A percentile compares a stretch with the other conserved stretches of the same genome.
phyloP scores from a whole-genome alignment of 2,329 filamentous ascomycete genomes.

The Cyphellophora attinorum region DNA sequence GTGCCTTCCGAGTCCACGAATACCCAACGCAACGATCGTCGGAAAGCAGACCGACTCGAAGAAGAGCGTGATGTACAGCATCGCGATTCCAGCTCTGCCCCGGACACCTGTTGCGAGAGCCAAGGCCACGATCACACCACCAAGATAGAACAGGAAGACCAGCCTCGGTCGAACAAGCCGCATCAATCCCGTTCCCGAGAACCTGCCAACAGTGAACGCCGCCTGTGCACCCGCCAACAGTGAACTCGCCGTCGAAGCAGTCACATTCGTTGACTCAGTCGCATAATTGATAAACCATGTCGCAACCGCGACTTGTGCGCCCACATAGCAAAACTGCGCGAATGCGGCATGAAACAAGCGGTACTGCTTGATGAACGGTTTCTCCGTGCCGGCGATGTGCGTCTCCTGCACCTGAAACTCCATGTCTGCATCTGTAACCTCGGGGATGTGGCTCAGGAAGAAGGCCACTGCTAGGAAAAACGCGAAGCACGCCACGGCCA shows the following conservation, averaged over 20 bases:
- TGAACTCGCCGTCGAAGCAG: slow-evolving; percentile 49
- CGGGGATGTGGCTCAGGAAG: slow-evolving; percentile 57
- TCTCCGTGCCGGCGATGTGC: slow-evolving; percentile 46
- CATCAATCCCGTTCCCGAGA: slow-evolving; percentile 58
- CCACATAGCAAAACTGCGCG: slow-evolving; percentile 72
- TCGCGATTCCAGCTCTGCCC: slow-evolving; percentile 35
- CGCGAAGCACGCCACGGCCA: slow-evolving; percentile 65
- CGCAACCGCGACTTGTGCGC: slow-evolving; percentile 54
- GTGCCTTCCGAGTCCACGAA: slow-evolving; percentile 65
- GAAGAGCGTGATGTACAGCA: slow-evolving; percentile 61
- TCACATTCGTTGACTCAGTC: slow-evolving; percentile 45
- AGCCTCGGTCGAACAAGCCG: slow-evolving; percentile 58
- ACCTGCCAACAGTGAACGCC: slow-evolving; percentile 62
- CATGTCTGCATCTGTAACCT: slow-evolving; percentile 64
- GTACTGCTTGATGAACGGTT: slow-evolving; percentile 61
- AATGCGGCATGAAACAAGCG: slow-evolving; percentile 65
- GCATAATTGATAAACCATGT: slow-evolving; percentile 65
- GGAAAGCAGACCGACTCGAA: slow-evolving; percentile 77
- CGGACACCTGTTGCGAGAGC: slow-evolving; percentile 37
- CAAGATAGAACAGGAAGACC: slow-evolving; percentile 60
- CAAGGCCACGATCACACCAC: slow-evolving; percentile 50
- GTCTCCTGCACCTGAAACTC: slow-evolving; percentile 48
- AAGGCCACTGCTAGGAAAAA: slow-evolving; percentile 55
- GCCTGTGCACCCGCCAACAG: slow-evolving; percentile 68
- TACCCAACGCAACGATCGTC: slow-evolving; percentile 67